Evolutionary conservation across 2,329 filamentous ascomycete genomes (phyloP), one percentile per base, ranked within the genome.

Genomic region (Dryadomyces quercus-mongolicae): DNA sequence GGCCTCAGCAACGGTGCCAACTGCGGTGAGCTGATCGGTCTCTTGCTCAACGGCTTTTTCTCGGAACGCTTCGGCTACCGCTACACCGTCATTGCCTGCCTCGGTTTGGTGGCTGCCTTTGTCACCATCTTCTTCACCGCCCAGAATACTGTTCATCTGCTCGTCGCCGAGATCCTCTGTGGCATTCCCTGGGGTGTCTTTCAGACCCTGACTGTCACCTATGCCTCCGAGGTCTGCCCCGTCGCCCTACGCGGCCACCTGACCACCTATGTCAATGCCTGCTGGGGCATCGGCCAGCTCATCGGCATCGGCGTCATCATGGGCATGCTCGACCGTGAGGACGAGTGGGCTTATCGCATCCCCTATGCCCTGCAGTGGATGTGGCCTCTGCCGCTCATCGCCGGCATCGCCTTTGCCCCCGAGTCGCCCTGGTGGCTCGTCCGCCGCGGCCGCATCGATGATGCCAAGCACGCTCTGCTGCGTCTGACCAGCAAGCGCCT

Each of bases 401-500:
- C 86, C 54, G 83, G 80, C 56, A 81, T 88, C 59, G 79, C 69
- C 61, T 81, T 86, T 55, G 84, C 84, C 0, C 85, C 84, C 12
- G 83, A 86, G 65, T 84, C 78, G 16, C 84, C 84, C 2, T 86
- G 84, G 84, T 88, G 84, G 84, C 75, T 88, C n/a, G 82, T 88
- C 47, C 81, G 85, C 43, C 79, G 76, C 62, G 82, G 81, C 38
- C 75, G 74, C 40, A 69, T 80, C 43, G 78, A 81, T 9, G 81
- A 86, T 16, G 85, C 85, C 34, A 86, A 86, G 69, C 70, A 72
- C 49, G 72, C 84, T 1, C 74, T 88, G 20, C 71, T 84, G 50
- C 80, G 84, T 3, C 71, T 88, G 20, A 87, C 84, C 5, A 84
- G 76, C 61, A 61, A 74, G 15, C 71, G 81, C 58, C 72, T 74